Conservation (phyloP, 2,329 filamentous ascomycete genomes). For the Arthrobotrys musiformis region DNA sequence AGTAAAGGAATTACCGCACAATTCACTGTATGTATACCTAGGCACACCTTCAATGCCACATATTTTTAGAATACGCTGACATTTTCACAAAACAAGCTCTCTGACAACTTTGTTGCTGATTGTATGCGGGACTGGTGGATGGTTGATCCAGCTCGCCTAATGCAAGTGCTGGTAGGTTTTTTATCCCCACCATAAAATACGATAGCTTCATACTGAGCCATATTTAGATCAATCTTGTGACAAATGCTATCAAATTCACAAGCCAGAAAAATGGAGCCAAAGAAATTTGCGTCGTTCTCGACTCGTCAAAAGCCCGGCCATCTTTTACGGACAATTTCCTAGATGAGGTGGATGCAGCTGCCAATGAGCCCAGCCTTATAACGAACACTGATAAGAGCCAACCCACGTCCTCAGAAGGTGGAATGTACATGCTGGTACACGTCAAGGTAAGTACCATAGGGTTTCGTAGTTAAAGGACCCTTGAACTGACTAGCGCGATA, state of each 20-base stretch:
- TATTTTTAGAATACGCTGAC: not conserved
- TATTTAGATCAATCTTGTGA: constrained; percentile 74
- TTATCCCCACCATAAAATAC: not conserved
- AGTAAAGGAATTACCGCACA: constrained; percentile 77
- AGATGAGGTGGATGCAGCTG: constrained; percentile 9
- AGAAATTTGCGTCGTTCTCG: constrained; percentile 56
- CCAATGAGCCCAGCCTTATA: not conserved
- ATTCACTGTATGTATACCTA: constrained; percentile 69
- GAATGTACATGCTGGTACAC: constrained; percentile 46
- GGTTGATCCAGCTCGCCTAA: constrained; percentile 78
- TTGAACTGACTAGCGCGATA: not conserved
- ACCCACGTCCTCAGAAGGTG: not conserved
- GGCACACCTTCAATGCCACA: not conserved
- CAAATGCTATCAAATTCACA: constrained; percentile 70
- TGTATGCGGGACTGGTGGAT: constrained; percentile 71
- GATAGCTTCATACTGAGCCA: not conserved
- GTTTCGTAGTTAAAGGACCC: not conserved
- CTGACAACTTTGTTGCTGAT: constrained; percentile 32
- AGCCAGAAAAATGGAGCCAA: constrained; percentile 59
- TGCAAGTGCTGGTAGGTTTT: constrained; percentile 70
- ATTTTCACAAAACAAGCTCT: constrained; percentile 12
- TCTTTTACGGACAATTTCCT: constrained; percentile 47
- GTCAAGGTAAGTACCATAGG: constrained; percentile 31
- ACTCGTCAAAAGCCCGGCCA: constrained; percentile 50
- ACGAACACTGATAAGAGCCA: not conserved